phyloP scores from a whole-genome alignment of 2,329 filamentous ascomycete species.

The Trichoderma lentiforme region DNA sequence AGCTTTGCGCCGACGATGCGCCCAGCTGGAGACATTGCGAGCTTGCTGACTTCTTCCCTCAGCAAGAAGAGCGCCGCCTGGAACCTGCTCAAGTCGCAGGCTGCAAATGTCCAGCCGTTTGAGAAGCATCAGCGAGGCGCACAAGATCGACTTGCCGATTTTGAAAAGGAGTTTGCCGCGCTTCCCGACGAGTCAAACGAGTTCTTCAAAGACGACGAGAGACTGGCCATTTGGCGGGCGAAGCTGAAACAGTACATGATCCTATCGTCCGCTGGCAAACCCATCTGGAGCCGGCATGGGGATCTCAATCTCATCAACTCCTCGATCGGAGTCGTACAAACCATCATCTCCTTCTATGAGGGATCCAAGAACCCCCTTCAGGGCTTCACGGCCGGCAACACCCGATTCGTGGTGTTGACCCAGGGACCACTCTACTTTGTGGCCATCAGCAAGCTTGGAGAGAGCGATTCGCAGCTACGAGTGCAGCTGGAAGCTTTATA shows the following conservation, averaged over 20 bases:
- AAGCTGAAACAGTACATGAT: conserved; percentile 98
- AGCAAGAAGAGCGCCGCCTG: conserved; percentile 66
- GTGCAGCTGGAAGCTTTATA: conserved; percentile 90
- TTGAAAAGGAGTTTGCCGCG: conserved; percentile 74
- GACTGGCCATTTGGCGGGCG: conserved; percentile 76
- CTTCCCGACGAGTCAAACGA: conserved; percentile 55
- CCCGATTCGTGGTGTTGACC: conserved; percentile 80
- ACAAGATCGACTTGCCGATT: conserved; percentile 60
- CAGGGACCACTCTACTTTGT: conserved; percentile 89
- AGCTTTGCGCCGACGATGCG: conserved; percentile 64
- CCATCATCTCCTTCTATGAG: conserved; percentile 96
- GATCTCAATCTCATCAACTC: conserved; percentile 86
- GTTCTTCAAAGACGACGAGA: conserved; percentile 49
- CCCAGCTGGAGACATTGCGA: conserved; percentile 70
- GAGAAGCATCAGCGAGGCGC: conserved; percentile 46
- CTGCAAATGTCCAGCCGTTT: conserved; percentile 58
- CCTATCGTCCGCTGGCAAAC: conserved; percentile 91
- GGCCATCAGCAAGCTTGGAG: conserved; percentile 86
- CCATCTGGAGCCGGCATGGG: conserved; percentile 93
- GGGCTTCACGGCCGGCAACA: conserved; percentile 81
- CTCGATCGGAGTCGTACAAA: conserved; percentile 93
- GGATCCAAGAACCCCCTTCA: conserved; percentile 71
- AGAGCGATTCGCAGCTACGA: conserved; percentile 84
- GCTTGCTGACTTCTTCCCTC: conserved; percentile 71
- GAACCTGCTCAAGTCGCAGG: conserved; percentile 62